A percentile compares a stretch with the other conserved stretches of the same genome.
phyloP scores from a whole-genome alignment of 768 basidiomycete genomes.

The Ramaria sp. region DNA sequence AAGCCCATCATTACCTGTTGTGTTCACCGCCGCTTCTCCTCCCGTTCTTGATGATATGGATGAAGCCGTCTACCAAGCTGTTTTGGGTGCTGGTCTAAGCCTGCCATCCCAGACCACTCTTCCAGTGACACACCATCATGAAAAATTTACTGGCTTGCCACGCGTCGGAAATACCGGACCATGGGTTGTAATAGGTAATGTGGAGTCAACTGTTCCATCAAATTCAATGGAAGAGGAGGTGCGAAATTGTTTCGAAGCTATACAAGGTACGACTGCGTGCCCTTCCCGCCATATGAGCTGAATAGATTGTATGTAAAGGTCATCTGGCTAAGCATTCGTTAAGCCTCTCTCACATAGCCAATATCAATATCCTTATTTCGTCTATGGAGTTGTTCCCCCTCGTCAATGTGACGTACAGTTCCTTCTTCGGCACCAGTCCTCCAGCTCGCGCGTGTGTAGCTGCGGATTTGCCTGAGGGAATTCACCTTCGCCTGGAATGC shows the following conservation, averaged over 20 bases:
- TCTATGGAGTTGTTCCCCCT: slow-evolving; percentile 70
- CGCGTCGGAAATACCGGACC: slow-evolving; percentile 25
- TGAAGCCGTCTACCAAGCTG: background rate
- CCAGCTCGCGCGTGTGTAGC: slow-evolving; percentile 93
- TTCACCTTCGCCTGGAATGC: slow-evolving; percentile 63
- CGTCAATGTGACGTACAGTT: slow-evolving; percentile 69
- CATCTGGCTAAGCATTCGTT: slow-evolving; percentile 39
- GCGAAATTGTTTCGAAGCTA: slow-evolving; percentile 45
- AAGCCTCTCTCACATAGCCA: slow-evolving; percentile 47
- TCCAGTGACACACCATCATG: background rate
- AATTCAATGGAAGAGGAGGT: slow-evolving; percentile 62
- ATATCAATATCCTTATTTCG: slow-evolving; percentile 75
- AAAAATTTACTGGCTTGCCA: background rate
- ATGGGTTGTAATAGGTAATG: slow-evolving; percentile 65
- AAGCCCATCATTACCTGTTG: slow-evolving; percentile 2
- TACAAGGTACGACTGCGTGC: slow-evolving; percentile 40
- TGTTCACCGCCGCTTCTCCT: slow-evolving; percentile 28
- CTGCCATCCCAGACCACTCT: background rate
- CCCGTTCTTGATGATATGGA: slow-evolving; percentile 37
- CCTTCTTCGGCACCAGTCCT: slow-evolving; percentile 83
- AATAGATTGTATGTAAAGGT: slow-evolving; percentile 31
- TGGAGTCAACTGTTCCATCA: slow-evolving; percentile 25
- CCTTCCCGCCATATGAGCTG: background rate
- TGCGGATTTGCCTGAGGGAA: slow-evolving; percentile 48
- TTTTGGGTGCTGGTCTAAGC: background rate